A percentile compares a stretch with the other conserved stretches of the same genome.
Conservation (phyloP, 306 rosid species). For the Trichosanthes truncata region DNA sequence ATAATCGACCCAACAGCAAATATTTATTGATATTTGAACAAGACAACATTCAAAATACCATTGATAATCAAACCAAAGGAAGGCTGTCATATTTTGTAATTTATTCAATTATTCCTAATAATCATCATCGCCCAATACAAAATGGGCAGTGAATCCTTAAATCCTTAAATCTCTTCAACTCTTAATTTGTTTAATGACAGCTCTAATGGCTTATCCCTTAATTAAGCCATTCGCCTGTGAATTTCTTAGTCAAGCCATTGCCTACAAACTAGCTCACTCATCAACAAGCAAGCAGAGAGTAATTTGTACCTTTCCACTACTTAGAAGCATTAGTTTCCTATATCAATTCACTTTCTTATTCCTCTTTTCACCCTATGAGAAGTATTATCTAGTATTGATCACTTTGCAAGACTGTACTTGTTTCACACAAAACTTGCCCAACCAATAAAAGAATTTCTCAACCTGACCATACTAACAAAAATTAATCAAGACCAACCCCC, state of each 20-base stretch:
- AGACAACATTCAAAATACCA: not conserved
- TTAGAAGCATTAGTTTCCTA: not conserved
- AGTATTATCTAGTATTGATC: not conserved
- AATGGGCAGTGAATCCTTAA: too few species aligned
- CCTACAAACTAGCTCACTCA: not conserved
- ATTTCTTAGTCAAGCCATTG: not conserved
- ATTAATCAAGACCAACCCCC: not conserved
- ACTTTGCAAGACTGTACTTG: not conserved
- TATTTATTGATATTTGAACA: not conserved
- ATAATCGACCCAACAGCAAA: not conserved
- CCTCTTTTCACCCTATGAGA: not conserved
- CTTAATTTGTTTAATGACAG: too few species aligned
- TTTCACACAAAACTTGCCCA: not conserved
- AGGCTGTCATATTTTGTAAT: not conserved
- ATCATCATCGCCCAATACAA: too few species aligned
- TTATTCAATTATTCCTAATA: not conserved
- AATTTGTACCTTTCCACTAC: not conserved
- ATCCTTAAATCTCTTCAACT: too few species aligned
- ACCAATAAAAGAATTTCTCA: not conserved
- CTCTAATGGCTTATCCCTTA: not conserved
- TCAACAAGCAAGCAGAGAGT: not conserved
- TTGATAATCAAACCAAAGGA: not conserved
- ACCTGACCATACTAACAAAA: not conserved
- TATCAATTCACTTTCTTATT: not conserved
- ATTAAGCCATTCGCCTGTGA: not conserved